Evolutionary conservation across 441 rosid species (phyloP).

Genomic region (Populus tomentosa): DNA sequence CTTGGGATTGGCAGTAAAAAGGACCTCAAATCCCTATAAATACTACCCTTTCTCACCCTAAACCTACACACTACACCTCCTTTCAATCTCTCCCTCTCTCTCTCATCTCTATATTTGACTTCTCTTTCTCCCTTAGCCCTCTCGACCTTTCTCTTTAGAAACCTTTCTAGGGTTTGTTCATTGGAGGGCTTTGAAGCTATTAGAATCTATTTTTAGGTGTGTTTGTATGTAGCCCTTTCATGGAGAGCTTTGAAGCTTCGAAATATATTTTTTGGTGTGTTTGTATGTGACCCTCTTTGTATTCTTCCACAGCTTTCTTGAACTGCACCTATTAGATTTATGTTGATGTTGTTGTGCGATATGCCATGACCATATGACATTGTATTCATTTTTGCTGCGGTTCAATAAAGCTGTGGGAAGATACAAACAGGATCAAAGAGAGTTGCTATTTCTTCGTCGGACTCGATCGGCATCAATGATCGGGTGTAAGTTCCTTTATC

Average conservation of each 20-base stretch:
- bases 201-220: background rate
- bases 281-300: slow-evolving; percentile 53
- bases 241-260: background rate
- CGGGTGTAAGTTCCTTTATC: background rate
- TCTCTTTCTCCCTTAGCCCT: background rate
- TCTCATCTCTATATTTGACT: background rate
- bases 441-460: background rate
- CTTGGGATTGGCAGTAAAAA: slow-evolving; percentile 80
- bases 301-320: slow-evolving; percentile 99
- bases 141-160: background rate
- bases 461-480: background rate
- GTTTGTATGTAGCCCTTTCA: background rate
- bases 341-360: background rate
- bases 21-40: slow-evolving; percentile 41
- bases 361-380: background rate
- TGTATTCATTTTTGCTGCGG: slow-evolving; percentile 35
- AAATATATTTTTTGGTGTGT: too few relatives aligned
- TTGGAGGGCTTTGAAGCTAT: background rate
- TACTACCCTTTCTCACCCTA: slow-evolving; percentile 28
- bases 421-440: slow-evolving; percentile 52
- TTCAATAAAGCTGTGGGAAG: slow-evolving; percentile 99
- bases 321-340: slow-evolving; percentile 50
- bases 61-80: background rate
- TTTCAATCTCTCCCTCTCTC: too few relatives aligned
- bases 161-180: background rate